Conservation (phyloP, 768 basidiomycete species). For the Boletus eberwhitei region DNA sequence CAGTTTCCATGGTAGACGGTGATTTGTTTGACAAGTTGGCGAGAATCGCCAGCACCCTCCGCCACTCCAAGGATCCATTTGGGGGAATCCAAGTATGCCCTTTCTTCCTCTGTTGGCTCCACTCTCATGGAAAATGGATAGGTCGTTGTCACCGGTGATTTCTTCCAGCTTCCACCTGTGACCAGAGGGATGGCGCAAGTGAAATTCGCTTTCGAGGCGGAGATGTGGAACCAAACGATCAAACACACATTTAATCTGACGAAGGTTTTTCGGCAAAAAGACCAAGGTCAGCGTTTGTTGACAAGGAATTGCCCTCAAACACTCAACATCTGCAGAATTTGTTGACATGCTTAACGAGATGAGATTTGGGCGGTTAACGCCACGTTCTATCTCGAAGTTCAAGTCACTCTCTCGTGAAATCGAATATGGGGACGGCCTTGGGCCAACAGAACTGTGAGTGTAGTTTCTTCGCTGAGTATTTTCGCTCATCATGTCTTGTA, state of each 20-base stretch:
- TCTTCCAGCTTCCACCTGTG: conserved; percentile 97
- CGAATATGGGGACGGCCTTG: conserved; percentile 74
- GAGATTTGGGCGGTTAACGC: conserved; percentile 79
- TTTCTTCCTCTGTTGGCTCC: neutral
- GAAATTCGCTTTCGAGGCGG: conserved; percentile 92
- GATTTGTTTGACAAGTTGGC: conserved; percentile 90
- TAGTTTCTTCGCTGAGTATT: neutral
- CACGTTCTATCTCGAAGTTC: conserved; percentile 68
- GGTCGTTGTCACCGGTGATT: conserved; percentile 94
- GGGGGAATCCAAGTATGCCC: conserved; percentile 83
- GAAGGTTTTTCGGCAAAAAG: conserved; percentile 92
- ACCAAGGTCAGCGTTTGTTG: conserved; percentile 58
- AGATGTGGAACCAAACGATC: conserved; percentile 70
- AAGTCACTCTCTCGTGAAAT: conserved; percentile 66
- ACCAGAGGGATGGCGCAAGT: conserved; percentile 53
- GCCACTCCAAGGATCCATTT: conserved; percentile 69
- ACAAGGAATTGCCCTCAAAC: neutral
- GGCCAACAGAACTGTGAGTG: conserved; percentile 84
- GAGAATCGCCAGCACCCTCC: conserved; percentile 59
- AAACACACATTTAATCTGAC: conserved; percentile 87
- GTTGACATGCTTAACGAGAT: conserved; percentile 98
- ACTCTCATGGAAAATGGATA: conserved; percentile 27
- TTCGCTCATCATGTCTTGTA: conserved; percentile 29
- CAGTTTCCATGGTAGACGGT: conserved; percentile 98
- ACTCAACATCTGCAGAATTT: conserved; percentile 56